Evolutionary conservation across 2,329 filamentous ascomycete species (phyloP), one percentile per base, ranked within the genome.

Genomic region (Pseudofabraea citricarpa): DNA sequence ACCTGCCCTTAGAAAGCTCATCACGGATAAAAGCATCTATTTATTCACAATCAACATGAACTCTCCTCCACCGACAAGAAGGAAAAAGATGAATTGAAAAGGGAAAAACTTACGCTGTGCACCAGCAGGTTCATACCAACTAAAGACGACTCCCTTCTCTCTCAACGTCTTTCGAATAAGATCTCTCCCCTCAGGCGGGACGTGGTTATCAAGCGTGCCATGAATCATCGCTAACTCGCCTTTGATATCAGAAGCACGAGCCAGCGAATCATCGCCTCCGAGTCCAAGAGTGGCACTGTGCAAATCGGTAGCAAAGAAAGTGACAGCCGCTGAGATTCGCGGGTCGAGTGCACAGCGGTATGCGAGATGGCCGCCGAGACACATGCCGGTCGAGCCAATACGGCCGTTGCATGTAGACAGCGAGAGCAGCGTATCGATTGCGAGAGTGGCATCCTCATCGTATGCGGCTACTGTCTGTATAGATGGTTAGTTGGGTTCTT

Each of bases 231-330:
- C 75, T 13, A 93, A 68, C 64, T 96, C 90, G 13, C 80, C 86
- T 60, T 81, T 81, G 63, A 95, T 85, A 53, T 85, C 79, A 6
- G 65, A 62, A 13, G 87, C 75, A 36, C 81, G 64, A 13, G 69
- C 64, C 36, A 87, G 61, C 51, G 72, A 77, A 24, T 41, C 40
- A 23, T 37, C 35, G 7, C 35, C 35, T 52, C 78, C 69, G 46
- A 79, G 75, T 19, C 89, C 91, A 1, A 97, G 76, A 7, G 83
- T 88, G 45, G 79, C 76, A 50, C 73, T 79, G 70, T 96, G 91
- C 41, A 96, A 82, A 67, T 96, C 91, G 6, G 90, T 96, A 7
- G 88, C 89, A 66, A 96, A 96, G 71, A 90, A 97, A 63, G 88
- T 84, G 22, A 95, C 85, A 27, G 82, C 81, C 22, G 88, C 87